Base-by-base conservation (phyloP, 805 yeast species). In the Wickerhamomyces alni region DNA sequence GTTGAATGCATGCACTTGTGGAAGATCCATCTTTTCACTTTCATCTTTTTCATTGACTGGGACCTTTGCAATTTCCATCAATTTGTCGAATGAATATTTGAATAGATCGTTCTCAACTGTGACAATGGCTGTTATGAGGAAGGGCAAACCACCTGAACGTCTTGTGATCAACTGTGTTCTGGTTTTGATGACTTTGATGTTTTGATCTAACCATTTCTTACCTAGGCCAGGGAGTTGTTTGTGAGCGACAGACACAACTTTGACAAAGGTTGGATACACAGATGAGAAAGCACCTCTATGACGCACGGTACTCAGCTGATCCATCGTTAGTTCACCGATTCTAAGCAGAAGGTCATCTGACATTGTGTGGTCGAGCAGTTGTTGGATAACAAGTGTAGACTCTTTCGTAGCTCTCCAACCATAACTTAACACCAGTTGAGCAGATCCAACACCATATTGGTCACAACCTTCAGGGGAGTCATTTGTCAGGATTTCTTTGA, bases 271-370 rank as follows among this genome's bases (percentile, higher is more conserved):
- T 5, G 96, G 96, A 46, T 85, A 80, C 0, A 89, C 82, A 0
- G 97, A 80, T 9, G 94, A 81, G 45, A 91, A 86, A 0, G 97
- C 96, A 25, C 98, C 98, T 44, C 94, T 73, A 51, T 93, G 98
- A 33, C 89, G 75, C 17, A 89, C 81, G 0, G 77, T 68, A 3
- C 86, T 71, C 27, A 93, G 63, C 55, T 88, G 95, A 10, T 65
- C 72, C 41, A 83, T 67, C 3, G 87, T 58, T 6, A 81, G 52
- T 1, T 73, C 69, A 10, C 93, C 86, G 16, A 67, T 53, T 15
- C 47, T 38, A 2, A 44, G 21, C 28, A 67, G 33, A 28, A 57
- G 56, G 2, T 47, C 47, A 8, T 44, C 16, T 0, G 54, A 26
- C 10, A 63, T 39, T 4, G 58, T 52, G 3, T 47, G 47, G 1